Percentiles rank a stretch among this genome's conserved stretches.
Evolutionary conservation across 257 asterid species (phyloP).

Genomic region (Nicotiana benthamiana): DNA sequence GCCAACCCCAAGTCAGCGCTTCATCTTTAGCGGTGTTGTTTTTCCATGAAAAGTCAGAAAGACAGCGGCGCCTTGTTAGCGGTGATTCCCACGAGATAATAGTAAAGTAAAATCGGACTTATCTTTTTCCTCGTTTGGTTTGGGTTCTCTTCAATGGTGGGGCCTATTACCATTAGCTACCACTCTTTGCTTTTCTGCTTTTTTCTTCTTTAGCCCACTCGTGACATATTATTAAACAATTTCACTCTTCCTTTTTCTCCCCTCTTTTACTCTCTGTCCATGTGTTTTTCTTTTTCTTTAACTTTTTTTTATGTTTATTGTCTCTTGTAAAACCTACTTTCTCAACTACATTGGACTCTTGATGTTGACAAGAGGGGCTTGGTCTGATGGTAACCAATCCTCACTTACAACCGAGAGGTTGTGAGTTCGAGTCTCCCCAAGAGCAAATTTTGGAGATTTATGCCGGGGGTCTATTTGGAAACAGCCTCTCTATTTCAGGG

Average conservation of each 20-base stretch:
- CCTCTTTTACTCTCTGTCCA: background rate
- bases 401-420: no score
- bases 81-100: background rate
- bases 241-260: background rate
- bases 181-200: slow-evolving; percentile 32
- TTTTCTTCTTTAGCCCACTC: slow-evolving; percentile 26
- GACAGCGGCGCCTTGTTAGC: slow-evolving; percentile 25
- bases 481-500: no score
- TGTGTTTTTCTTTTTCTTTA: background rate
- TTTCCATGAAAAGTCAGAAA: background rate
- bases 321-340: background rate
- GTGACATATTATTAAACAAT: slow-evolving; percentile 40
- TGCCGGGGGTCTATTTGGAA: no score
- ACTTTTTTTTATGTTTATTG: background rate
- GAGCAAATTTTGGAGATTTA: no score
- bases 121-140: slow-evolving; percentile 31
- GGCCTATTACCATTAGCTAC: background rate
- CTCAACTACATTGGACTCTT: background rate
- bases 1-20: background rate
- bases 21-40: background rate
- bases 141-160: slow-evolving; percentile 12
- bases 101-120: background rate
- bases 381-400: no score
- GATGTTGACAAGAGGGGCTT: no score
- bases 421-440: no score